Percentiles rank a stretch among this genome's conserved stretches.
Conservation (phyloP, 1,284 basidiomycete genomes). For the Cutaneotrichosporon cavernicola region DNA sequence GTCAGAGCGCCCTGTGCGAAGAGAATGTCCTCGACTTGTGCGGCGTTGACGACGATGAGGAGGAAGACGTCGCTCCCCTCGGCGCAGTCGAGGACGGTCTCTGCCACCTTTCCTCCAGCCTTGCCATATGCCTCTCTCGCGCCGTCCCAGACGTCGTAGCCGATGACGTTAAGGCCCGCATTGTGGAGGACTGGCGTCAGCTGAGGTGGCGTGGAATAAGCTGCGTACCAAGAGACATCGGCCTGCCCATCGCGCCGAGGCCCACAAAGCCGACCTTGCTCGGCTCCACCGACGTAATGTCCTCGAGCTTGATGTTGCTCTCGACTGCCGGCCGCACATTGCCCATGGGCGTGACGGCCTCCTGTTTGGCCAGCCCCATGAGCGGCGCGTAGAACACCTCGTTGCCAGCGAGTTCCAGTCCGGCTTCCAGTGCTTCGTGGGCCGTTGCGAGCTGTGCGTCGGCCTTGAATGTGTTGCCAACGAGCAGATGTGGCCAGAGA, state of each 20-base stretch:
- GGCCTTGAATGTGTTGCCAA: not conserved
- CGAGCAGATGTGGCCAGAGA: conserved; percentile 6
- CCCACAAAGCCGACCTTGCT: conserved; percentile 26
- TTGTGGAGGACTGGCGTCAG: conserved; percentile 18
- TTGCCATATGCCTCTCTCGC: conserved; percentile 5
- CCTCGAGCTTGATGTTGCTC: not conserved
- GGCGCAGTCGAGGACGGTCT: conserved; percentile 17
- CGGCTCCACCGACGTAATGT: conserved; percentile 5
- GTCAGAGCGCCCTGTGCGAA: conserved; percentile 20
- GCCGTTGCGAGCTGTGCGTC: not conserved
- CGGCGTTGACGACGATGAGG: conserved; percentile 32
- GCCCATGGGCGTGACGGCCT: not conserved
- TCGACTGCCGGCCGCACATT: not conserved
- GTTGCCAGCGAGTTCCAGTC: not conserved
- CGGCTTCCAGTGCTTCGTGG: not conserved
- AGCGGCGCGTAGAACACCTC: conserved; percentile 17
- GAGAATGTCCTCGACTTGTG: conserved; percentile 30
- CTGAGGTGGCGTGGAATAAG: not conserved
- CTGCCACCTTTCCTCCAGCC: conserved; percentile 21
- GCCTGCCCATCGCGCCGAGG: conserved; percentile 26
- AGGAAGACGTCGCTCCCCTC: conserved; percentile 26
- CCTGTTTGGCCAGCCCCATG: conserved; percentile 12
- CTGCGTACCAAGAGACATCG: conserved; percentile 25
- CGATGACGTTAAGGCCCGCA: conserved; percentile 22
- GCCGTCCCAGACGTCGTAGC: conserved; percentile 27